These are phyloP conservation scores for Ogataea methanolica DNA, from an alignment of 805 yeast genomes.

Conservation along the genomic window DNA sequence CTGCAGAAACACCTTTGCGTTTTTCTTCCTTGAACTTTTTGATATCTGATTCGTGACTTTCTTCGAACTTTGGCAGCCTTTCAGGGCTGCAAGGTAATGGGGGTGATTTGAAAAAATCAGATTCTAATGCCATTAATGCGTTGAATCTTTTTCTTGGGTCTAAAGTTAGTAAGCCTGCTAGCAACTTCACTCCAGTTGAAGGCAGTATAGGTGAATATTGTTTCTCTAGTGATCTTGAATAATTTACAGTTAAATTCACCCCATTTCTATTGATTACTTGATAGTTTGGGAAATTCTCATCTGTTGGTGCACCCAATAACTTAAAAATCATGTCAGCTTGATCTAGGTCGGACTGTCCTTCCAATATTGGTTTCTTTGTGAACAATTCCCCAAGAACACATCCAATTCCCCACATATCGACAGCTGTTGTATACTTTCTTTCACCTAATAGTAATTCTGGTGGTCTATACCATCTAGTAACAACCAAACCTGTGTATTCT, in stretches of 20 bases:
- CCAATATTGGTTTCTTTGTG: slow-evolving; percentile 74
- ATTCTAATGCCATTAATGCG: slow-evolving; percentile 72
- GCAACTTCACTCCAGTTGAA: slow-evolving; percentile 46
- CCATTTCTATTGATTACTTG: slow-evolving; percentile 53
- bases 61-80: slow-evolving; percentile 66
- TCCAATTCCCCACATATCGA: slow-evolving; percentile 97
- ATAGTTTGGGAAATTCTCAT: slow-evolving; percentile 57
- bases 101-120: slow-evolving; percentile 58
- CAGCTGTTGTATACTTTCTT: slow-evolving; percentile 83
- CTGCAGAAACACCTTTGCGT: slow-evolving; percentile 4
- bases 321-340: slow-evolving; percentile 81
- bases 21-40: slow-evolving; percentile 46
- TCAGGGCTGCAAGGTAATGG: slow-evolving; percentile 59
- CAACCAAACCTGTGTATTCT: slow-evolving; percentile 64
- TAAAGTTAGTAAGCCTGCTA: slow-evolving; percentile 57
- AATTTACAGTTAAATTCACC: slow-evolving; percentile 29
- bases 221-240: slow-evolving; percentile 39
- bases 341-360: slow-evolving; percentile 81
- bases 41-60: slow-evolving; percentile 85
- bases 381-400: slow-evolving; percentile 93
- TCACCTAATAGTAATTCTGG: slow-evolving; percentile 91
- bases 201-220: slow-evolving; percentile 38
- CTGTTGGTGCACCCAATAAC: slow-evolving; percentile 75
- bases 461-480: slow-evolving; percentile 96
- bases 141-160: slow-evolving; percentile 74